Conservation (phyloP, 495 filamentous ascomycete species). For the Ascobolus immersus region DNA sequence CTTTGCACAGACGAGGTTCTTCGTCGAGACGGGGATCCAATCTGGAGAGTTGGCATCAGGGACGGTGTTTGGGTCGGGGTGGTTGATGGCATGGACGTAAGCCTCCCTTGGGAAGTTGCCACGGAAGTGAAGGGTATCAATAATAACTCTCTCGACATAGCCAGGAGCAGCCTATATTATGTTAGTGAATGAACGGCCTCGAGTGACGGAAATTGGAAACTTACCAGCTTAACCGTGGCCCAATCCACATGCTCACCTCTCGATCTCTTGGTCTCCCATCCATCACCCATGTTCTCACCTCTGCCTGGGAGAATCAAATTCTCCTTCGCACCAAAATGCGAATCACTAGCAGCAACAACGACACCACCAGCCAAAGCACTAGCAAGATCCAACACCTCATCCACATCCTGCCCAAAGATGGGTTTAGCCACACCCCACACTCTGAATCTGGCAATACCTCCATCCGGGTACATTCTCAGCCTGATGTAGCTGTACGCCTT, state of each 20-base stretch:
- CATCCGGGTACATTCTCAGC: slow-evolving; percentile 77
- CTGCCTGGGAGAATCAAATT: slow-evolving; percentile 68
- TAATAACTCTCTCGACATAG: slow-evolving; percentile 40
- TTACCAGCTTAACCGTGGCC: slow-evolving; percentile 43
- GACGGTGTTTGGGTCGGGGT: slow-evolving; percentile 8
- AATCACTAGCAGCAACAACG: slow-evolving; percentile 49
- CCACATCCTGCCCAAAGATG: slow-evolving; percentile 34
- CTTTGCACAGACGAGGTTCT: slow-evolving; percentile 42
- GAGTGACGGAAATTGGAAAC: background rate
- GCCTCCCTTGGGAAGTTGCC: slow-evolving; percentile 65
- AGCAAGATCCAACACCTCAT: slow-evolving; percentile 52
- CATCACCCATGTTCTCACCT: slow-evolving; percentile 79
- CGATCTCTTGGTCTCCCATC: slow-evolving; percentile 76
- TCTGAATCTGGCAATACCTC: slow-evolving; percentile 64
- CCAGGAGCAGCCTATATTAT: slow-evolving; percentile 40
- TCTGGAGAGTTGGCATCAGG: slow-evolving; percentile 26
- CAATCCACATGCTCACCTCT: slow-evolving; percentile 62
- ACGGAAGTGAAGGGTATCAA: slow-evolving; percentile 75
- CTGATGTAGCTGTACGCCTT: slow-evolving; percentile 65
- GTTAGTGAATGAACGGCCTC: background rate
- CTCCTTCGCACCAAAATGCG: slow-evolving; percentile 63
- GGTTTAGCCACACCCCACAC: slow-evolving; percentile 57
- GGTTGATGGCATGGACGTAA: slow-evolving; percentile 27
- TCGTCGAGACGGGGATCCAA: too few relatives aligned
- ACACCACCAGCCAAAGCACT: slow-evolving; percentile 61